Evolutionary conservation across 192 early-diverging fungal species (phyloP).

Genomic region (Diversispora eburnea): DNA sequence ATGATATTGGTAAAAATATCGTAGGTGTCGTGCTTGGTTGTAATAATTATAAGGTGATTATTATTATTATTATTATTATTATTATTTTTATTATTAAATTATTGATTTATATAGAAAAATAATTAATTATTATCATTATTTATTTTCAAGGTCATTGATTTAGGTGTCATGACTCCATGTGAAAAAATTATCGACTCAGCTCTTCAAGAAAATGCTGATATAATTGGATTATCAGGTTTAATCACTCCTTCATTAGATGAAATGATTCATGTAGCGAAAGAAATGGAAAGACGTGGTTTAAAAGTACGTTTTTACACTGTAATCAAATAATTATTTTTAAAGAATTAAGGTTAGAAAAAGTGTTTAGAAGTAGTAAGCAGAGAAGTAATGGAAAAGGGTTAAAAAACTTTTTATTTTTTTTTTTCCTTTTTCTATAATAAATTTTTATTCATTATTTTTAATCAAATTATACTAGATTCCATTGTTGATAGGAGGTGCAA

Average conservation of each 20-base stretch:
- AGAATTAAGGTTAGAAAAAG: too few species aligned
- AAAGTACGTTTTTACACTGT: constrained; percentile 37
- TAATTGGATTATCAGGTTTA: constrained; percentile 90
- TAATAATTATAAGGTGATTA: constrained; percentile 78
- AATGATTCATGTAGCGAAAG: constrained; percentile 95
- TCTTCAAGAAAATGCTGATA: constrained; percentile 82
- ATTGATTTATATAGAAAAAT: neutral
- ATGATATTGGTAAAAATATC: constrained; percentile 99
- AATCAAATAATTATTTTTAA: neutral
- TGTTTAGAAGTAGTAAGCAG: too few species aligned
- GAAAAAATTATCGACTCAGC: constrained; percentile 90
- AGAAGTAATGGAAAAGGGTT: neutral
- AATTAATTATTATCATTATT: neutral
- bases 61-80: neutral
- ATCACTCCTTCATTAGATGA: constrained; percentile 96
- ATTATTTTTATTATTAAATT: neutral
- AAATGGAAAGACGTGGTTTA: constrained; percentile 81
- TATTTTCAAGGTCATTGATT: constrained; percentile 64
- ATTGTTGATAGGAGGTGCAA: constrained; percentile 91
- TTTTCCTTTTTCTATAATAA: constrained; percentile 16
- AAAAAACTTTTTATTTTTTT: neutral
- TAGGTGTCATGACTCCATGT: constrained; percentile 94
- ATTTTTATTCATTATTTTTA: neutral
- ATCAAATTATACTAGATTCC: constrained; percentile 53
- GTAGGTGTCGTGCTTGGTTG: constrained; percentile 94